Base-by-base conservation (phyloP, 2,329 filamentous ascomycete genomes). In the Pestalotiopsis sp. region DNA sequence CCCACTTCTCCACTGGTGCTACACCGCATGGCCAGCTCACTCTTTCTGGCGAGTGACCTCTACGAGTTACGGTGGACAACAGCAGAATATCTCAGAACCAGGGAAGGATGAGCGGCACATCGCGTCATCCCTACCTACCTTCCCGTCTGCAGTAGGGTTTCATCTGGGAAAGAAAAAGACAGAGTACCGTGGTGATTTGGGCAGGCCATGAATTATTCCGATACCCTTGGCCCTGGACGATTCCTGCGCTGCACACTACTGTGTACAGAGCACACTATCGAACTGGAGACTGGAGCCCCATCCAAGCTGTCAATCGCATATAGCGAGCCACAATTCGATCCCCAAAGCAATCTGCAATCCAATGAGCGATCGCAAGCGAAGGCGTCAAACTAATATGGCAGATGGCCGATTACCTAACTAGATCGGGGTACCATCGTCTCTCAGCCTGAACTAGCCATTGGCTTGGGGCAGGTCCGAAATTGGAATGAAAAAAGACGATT, bases 81-180 rank as follows among this genome's bases (percentile, higher is more conserved):
- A 35, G 17, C 55, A 24, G 17, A 24, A 24, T n/a, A n/a, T 61
- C 30, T 20, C 26, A 61, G 1, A 61, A 35, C 26, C 58, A 61
- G 35, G 58, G 58, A 6, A 38, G 24, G 20, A 20, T 61, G 58
- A 39, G 58, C 58, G 58, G 58, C 58, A 61, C n/a, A 14, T 61
- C 58, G 58, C 58, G 30, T 61, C 58, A 61, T 61, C 58, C 58
- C 58, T 39, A n/a, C 58, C 58, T 39, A n/a, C 17, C 58, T n/a
- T 39, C 30, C n/a, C 30, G 24, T 26, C n/a, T 20, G 26, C 26
- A 61, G n/a, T 61, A 35, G 26, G 58, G 58, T 61, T 35, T 39
- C 58, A 39, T 61, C 35, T 52, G 44, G 44, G 44, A 52, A 52
- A 35, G 58, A 26, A 58, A 58, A 26, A 26, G 24, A 26, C 20